A percentile compares a stretch with the other conserved stretches of the same genome.
Evolutionary conservation across 2,329 filamentous ascomycete species (phyloP).

Genomic region (Domatiomyces catenatus): DNA sequence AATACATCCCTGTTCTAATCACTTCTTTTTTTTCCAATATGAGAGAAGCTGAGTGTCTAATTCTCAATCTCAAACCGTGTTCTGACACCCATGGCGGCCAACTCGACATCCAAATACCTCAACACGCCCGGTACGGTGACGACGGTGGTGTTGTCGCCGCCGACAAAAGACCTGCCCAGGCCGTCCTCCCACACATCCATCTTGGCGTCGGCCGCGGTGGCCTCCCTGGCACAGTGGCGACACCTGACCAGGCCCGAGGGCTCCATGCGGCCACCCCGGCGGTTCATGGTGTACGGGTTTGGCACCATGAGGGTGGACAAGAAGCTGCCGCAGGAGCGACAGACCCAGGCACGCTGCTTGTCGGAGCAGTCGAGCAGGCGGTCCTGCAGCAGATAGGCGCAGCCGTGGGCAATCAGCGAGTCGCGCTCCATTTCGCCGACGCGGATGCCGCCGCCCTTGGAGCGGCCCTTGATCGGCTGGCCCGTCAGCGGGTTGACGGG

Average conservation of each 20-base stretch:
- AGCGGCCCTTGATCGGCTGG: constrained; percentile 92
- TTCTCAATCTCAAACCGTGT: constrained; percentile 72
- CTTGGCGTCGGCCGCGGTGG: constrained; percentile 48
- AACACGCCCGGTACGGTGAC: constrained; percentile 87
- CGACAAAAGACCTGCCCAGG: constrained; percentile 65
- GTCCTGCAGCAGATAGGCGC: constrained; percentile 87
- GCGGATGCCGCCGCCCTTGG: constrained; percentile 94
- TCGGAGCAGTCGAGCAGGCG: constrained; percentile 94
- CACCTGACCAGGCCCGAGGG: constrained; percentile 53
- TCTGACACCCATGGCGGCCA: constrained; percentile 91
- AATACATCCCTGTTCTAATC: background rate
- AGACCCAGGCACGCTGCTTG: constrained; percentile 79
- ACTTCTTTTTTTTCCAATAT: background rate
- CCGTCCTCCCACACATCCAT: constrained; percentile 79
- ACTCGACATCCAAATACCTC: constrained; percentile 83
- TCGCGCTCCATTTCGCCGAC: constrained; percentile 99
- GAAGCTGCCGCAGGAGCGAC: constrained; percentile 78
- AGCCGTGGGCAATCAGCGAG: constrained; percentile 83
- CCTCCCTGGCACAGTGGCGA: constrained; percentile 57
- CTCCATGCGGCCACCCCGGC: constrained; percentile 27
- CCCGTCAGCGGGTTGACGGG: constrained; percentile 80
- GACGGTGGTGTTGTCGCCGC: constrained; percentile 77
- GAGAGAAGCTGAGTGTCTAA: constrained; percentile 2
- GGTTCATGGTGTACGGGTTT: constrained; percentile 13
- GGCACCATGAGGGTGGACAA: constrained; percentile 55